These are phyloP conservation scores for Fusarium tjaetaba DNA, from an alignment of 2,329 filamentous ascomycete genomes.

Conservation along the genomic window DNA sequence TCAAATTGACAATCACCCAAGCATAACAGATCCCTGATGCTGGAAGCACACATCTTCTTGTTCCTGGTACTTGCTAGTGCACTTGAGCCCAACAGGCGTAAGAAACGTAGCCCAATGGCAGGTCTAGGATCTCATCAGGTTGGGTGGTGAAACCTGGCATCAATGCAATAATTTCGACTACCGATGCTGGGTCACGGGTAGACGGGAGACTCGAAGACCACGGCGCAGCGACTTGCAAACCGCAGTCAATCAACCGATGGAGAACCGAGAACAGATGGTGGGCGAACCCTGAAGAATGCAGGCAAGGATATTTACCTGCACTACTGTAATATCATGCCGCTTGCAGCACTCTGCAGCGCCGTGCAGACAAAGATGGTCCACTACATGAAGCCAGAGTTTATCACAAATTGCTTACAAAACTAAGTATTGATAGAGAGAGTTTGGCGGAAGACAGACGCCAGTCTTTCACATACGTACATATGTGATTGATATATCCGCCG, in stretches of 20 bases:
- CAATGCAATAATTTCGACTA: conserved; percentile 7
- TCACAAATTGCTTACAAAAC: neutral
- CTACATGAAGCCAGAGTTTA: conserved; percentile 14
- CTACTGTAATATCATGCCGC: conserved; percentile 24
- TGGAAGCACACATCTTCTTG: conserved; percentile 8
- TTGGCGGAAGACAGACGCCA: neutral
- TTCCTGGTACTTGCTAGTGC: conserved; percentile 25
- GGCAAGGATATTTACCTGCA: conserved; percentile 38
- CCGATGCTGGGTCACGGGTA: conserved; percentile 4
- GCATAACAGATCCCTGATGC: neutral
- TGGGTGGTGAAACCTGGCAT: conserved; percentile 26
- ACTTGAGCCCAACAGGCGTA: neutral
- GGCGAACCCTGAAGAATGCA: conserved; percentile 36
- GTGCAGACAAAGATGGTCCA: conserved; percentile 20
- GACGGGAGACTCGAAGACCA: conserved; percentile 9
- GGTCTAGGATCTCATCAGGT: neutral
- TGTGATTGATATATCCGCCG: neutral
- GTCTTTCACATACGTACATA: neutral
- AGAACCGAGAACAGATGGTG: conserved; percentile 11
- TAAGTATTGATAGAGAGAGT: neutral
- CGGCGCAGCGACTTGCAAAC: neutral
- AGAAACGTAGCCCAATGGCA: conserved; percentile 6
- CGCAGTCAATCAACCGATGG: neutral
- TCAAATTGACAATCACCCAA: conserved; percentile 14
- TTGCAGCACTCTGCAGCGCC: conserved; percentile 40